Percentiles rank a stretch among this genome's conserved stretches.
These are phyloP conservation scores for Selaginella tamariscina DNA, from an alignment of 75 land plant genomes.

Conservation along the genomic window DNA sequence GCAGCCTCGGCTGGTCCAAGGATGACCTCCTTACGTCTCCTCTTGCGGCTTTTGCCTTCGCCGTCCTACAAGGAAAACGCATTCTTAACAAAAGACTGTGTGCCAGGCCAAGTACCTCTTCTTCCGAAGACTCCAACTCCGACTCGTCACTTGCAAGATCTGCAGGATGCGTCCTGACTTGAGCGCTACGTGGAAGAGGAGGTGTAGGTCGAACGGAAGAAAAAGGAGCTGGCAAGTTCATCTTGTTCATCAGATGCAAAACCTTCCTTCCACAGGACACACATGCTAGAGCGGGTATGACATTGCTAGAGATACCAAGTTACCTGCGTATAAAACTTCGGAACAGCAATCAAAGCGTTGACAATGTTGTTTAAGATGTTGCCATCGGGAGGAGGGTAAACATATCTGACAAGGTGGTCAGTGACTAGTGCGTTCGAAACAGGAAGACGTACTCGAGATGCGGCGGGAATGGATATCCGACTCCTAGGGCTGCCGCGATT, in stretches of 20 bases:
- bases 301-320: not conserved
- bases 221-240: slow-evolving; percentile 98
- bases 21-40: slow-evolving; percentile 40
- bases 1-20: slow-evolving; percentile 81
- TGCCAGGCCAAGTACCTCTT: slow-evolving; percentile 20
- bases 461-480: slow-evolving; percentile 93
- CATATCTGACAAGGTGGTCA: slow-evolving; percentile 79
- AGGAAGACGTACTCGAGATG: slow-evolving; percentile 54
- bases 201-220: slow-evolving; percentile 86
- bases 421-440: too few species aligned
- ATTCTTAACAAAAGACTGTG: not conserved
- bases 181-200: slow-evolving; percentile 57
- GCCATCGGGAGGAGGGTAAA: slow-evolving; percentile 96
- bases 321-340: slow-evolving; percentile 94
- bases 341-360: slow-evolving; percentile 95
- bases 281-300: slow-evolving; percentile 15
- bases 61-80: slow-evolving; percentile 8
- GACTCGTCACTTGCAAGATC: slow-evolving; percentile 78
- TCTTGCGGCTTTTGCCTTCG: slow-evolving; percentile 24
- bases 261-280: slow-evolving; percentile 42
- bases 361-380: slow-evolving; percentile 89
- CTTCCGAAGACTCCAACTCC: slow-evolving; percentile 87
- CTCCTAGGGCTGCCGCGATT: slow-evolving; percentile 80
- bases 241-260: slow-evolving; percentile 95
- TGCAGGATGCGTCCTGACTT: slow-evolving; percentile 21